Conservation (phyloP, 202 grass and related monocot genomes). For the Elaeis oleifera region DNA sequence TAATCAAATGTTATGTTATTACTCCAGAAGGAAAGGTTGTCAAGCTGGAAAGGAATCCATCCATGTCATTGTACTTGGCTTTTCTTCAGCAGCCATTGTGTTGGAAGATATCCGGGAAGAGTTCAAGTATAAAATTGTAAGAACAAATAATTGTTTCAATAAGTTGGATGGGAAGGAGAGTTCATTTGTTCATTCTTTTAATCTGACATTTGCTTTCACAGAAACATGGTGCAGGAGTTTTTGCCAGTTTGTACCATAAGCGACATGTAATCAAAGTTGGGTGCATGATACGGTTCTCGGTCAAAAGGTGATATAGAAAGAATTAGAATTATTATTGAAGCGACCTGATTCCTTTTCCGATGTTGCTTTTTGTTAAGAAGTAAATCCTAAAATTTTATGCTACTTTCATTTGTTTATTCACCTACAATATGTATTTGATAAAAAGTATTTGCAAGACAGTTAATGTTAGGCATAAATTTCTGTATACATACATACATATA, state of each 20-base stretch:
- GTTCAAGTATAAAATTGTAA: conserved; percentile 62
- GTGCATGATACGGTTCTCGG: conserved; percentile 71
- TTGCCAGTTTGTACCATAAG: conserved; percentile 41
- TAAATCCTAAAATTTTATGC: no score
- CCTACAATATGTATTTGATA: no score
- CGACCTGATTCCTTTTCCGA: no score
- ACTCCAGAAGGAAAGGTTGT: conserved; percentile 84
- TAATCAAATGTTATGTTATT: conserved; percentile 16
- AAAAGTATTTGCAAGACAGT: no score
- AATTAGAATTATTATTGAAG: no score
- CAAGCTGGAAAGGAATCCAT: conserved; percentile 73
- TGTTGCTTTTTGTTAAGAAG: no score
- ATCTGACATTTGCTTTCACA: conserved; percentile 19
- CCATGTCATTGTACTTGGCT: conserved; percentile 66
- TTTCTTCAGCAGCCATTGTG: conserved; percentile 82
- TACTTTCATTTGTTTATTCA: no score
- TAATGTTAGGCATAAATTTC: no score
- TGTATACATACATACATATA: no score
- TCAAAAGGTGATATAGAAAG: conserved; percentile 43
- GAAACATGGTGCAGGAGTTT: conserved; percentile 32
- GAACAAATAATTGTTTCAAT: conserved; percentile 19
- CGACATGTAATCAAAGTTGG: conserved; percentile 48
- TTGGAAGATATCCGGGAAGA: conserved; percentile 48
- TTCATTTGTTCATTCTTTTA: conserved; percentile 10
- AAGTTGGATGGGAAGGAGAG: background rate